Evolutionary conservation across 345 rosid genomes (phyloP), one percentile per base, ranked within the genome.

Genomic region (Lepidium sativum): DNA sequence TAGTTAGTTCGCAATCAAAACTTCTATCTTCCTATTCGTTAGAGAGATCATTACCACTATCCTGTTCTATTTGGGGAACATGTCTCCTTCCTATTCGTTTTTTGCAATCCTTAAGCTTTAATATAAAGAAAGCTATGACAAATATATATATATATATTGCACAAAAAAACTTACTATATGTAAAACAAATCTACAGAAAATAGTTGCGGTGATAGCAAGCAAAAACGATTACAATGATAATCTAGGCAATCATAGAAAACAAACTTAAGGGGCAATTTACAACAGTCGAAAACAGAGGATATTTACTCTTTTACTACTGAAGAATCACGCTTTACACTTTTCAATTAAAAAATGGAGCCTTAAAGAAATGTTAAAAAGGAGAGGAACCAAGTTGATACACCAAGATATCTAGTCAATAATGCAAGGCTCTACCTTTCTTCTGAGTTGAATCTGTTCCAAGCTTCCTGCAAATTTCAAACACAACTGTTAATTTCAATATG

Each of bases 401-500:
- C 25, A 56, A 57, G 17, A 31, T 58, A 41, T 27, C 37, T 37
- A 31, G 58, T 73, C 31, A 60, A 52, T 5, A 63, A 34, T 4
- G 9, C 54, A 18, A 51, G 43, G 64, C 76, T 58, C 71, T 85
- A 86, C 77, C 96, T 80, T 81, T 94, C 97, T 76, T 88, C 97
- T 0, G 96, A 88, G 76, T 86, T 94, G 87, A 90, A 94, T 72
- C 76, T 90, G 84, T 84, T 82, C 99, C 92, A 94, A 39, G 92
- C 97, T 78, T 90, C 99, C 96, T 90, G 92, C 48, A 2, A 42
- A 10, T 13, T 2, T 27, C 7, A 27, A 35, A 60, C 53, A 74
- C 34, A 45, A 6, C 47, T 60, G 15, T 5, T 45, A 35, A 7
- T 65, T 60, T 53, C 17, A 57, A 29, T 11, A 35, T 33, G 11